Evolutionary conservation across 23 red algal species (phyloP).

Genomic region (Gracilariopsis chorda): DNA sequence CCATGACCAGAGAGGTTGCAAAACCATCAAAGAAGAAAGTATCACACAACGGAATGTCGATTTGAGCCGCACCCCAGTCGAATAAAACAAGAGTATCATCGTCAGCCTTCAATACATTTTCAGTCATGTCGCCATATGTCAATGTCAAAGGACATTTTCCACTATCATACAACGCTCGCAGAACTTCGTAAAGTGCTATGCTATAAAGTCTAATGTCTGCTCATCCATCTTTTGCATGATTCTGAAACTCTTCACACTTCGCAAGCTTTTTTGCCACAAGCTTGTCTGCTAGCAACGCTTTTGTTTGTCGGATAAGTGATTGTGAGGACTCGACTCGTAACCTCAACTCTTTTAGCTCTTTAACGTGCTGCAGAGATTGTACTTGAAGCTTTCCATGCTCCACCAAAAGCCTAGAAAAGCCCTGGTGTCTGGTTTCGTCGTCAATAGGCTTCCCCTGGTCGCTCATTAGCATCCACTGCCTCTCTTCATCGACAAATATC

Average conservation of each 20-base stretch:
- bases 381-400: background rate
- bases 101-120: background rate
- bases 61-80: background rate
- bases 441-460: background rate
- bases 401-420: background rate
- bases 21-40: background rate
- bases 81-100: background rate
- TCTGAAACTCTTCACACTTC: background rate
- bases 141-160: background rate
- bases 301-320: background rate
- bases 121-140: background rate
- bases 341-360: background rate
- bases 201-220: background rate
- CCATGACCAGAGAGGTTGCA: background rate
- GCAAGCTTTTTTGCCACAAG: background rate
- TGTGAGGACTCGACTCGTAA: background rate
- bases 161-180: background rate
- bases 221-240: background rate
- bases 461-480: slow-evolving; percentile 32
- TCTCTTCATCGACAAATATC: background rate
- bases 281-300: background rate
- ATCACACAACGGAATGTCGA: background rate
- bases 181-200: background rate
- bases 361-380: background rate
- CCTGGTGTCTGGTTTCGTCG: background rate